Percentiles rank a stretch among this genome's conserved stretches.
Conservation (phyloP, 192 early-diverging fungal species). For the Umbelopsis sp. region DNA sequence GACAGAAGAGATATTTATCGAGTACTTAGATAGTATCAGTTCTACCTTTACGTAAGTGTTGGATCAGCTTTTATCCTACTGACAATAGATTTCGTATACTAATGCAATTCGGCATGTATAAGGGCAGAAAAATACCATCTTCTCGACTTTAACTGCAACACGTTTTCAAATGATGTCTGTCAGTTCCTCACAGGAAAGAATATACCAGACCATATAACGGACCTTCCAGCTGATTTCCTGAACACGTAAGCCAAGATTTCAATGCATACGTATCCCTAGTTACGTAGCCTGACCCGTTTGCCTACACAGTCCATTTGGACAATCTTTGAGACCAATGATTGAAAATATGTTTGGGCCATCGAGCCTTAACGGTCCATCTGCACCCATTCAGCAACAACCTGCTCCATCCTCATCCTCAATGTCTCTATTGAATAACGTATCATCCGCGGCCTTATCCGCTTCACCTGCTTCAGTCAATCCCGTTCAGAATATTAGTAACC, state of each 20-base stretch:
- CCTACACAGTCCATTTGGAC: slow-evolving; percentile 56
- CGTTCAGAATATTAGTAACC: slow-evolving; percentile 40
- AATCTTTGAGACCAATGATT: slow-evolving; percentile 65
- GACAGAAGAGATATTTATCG: slow-evolving; percentile 66
- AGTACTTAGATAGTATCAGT: slow-evolving; percentile 69
- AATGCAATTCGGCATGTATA: neutral
- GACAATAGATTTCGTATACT: neutral
- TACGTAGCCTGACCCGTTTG: neutral
- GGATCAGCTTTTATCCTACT: neutral
- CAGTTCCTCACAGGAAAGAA: slow-evolving; percentile 75
- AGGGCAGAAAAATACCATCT: slow-evolving; percentile 79
- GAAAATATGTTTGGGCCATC: slow-evolving; percentile 66
- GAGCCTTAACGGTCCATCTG: neutral
- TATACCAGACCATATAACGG: slow-evolving; percentile 78
- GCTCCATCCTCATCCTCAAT: slow-evolving; percentile 25
- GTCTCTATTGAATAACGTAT: slow-evolving; percentile 22
- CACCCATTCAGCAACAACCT: slow-evolving; percentile 6
- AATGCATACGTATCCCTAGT: neutral
- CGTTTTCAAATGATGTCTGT: slow-evolving; percentile 75
- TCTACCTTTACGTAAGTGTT: slow-evolving; percentile 43
- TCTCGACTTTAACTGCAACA: slow-evolving; percentile 89
- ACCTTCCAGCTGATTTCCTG: slow-evolving; percentile 68
- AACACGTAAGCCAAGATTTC: slow-evolving; percentile 41
- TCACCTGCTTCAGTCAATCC: slow-evolving; percentile 20
- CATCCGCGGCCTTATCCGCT: slow-evolving; percentile 30